Evolutionary conservation across 495 filamentous ascomycete genomes (phyloP).

Genomic region (Hypoxylon cercidicola): DNA sequence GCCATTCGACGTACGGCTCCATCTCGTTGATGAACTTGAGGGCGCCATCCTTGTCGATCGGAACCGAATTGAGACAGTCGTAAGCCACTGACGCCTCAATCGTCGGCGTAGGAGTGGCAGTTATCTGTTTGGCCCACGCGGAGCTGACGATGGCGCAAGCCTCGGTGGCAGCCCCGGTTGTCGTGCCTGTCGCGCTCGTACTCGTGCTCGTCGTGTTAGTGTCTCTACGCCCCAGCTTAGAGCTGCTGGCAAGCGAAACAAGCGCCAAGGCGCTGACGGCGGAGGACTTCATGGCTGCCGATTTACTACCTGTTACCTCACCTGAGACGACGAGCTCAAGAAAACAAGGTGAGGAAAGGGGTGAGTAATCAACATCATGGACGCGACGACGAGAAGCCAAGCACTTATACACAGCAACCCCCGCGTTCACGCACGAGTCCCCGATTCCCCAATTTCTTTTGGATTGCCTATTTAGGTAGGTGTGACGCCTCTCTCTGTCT

Average conservation of each 20-base stretch:
- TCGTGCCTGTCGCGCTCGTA: constrained; percentile 27
- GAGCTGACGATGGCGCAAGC: constrained; percentile 57
- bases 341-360: constrained; percentile 13
- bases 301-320: constrained; percentile 18
- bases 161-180: constrained; percentile 38
- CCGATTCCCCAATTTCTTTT: constrained; percentile 19
- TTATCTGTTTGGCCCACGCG: constrained; percentile 51
- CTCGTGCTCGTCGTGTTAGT: constrained; percentile 40
- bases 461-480: constrained; percentile 38
- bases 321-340: constrained; percentile 3
- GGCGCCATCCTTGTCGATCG: constrained; percentile 53
- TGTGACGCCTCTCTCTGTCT: constrained; percentile 31
- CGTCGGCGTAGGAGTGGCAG: constrained; percentile 43
- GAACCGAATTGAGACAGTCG: constrained; percentile 59
- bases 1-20: constrained; percentile 57
- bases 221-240: constrained; percentile 14
- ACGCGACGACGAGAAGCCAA: constrained; percentile 2
- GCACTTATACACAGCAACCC: constrained; percentile 22
- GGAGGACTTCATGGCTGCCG: constrained; percentile 34
- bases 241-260: constrained; percentile 24
- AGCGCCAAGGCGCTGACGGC: constrained; percentile 24
- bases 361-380: not conserved
- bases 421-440: constrained; percentile 19
- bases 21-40: constrained; percentile 54
- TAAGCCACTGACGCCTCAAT: constrained; percentile 54